Evolutionary conservation across 2,329 filamentous ascomycete genomes (phyloP), one percentile per base, ranked within the genome.

Genomic region (Diaporthe sp.): DNA sequence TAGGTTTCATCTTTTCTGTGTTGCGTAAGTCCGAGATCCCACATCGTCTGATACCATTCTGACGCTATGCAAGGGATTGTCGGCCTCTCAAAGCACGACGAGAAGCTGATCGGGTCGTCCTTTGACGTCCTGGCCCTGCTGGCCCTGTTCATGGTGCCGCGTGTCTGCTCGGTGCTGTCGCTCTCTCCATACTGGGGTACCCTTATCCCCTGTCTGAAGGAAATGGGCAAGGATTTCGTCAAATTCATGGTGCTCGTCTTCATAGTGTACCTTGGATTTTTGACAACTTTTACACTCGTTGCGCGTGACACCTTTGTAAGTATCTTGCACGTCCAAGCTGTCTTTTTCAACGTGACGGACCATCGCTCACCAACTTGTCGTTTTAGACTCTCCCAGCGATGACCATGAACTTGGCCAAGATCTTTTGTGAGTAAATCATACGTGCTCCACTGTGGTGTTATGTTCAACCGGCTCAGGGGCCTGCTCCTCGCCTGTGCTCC

Each of bases 201-300:
- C 0, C 84, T 97, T 67, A 96, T 98, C 76, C 96, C 95, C 0
- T 97, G 96, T 78, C 88, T 98, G 70, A 97, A 97, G 82, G 95
- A 96, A 82, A 98, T 98, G 96, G 94, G 94, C 53, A 96, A 96
- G 84, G 95, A 98, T 82, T 98, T 98, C 82, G 84, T 96, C 83
- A 96, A 96, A 81, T 77, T 96, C 75, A 87, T 90, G 84, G 93
- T 94, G 1, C 88, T 96, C 37, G 94, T 97, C 58, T 86, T 95
- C 65, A 93, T 98, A 72, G 86, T 98, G 71, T 98, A 98, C 25
- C 61, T 97, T 65, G 95, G 95, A 63, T 98, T 98, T 84, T 86
- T 98, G 47, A 98, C 96, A 0, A 98, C 95, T 0, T 96, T 96
- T 80, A 93, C 93, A 0, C 88, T 96, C 37, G 88, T 97, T 60